Evolutionary conservation across 352 stramenopile species (phyloP).

Genomic region (Phytophthora brassicae): DNA sequence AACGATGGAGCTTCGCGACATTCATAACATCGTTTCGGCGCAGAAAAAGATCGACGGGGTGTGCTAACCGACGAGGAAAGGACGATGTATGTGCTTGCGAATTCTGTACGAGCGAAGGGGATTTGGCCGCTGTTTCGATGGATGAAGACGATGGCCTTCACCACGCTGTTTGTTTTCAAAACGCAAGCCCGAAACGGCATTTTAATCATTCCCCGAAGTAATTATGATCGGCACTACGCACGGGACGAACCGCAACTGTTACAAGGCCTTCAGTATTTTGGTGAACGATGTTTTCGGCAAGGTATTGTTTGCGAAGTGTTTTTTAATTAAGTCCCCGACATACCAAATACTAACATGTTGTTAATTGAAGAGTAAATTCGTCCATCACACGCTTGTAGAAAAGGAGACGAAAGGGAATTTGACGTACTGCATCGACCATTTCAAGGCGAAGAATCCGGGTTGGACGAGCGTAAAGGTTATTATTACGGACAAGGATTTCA

Average conservation of each 20-base stretch:
- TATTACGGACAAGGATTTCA: conserved; percentile 18
- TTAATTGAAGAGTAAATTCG: conserved; percentile 16
- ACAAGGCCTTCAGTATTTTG: conserved; percentile 23
- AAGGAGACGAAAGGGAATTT: conserved; percentile 11
- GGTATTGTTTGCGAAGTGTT: background rate
- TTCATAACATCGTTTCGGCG: conserved; percentile 8
- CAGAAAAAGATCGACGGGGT: background rate
- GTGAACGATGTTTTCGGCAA: conserved; percentile 16
- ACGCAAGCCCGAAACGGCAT: background rate
- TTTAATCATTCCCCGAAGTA: conserved; percentile 20
- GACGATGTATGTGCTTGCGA: conserved; percentile 3
- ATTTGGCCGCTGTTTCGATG: background rate
- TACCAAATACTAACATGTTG: background rate
- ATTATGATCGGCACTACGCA: conserved; percentile 6
- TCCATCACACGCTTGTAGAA: conserved; percentile 14
- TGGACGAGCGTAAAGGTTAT: conserved; percentile 11
- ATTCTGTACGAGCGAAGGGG: conserved; percentile 3
- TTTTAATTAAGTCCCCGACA: too few relatives aligned
- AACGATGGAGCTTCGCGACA: conserved; percentile 4
- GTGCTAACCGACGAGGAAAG: conserved; percentile 5
- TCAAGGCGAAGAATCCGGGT: conserved; percentile 10
- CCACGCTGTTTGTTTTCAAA: conserved; percentile 14
- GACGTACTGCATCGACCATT: background rate
- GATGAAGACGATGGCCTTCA: conserved; percentile 8
- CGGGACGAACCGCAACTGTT: conserved; percentile 4